A percentile compares a stretch with the other conserved stretches of the same genome.
These are phyloP conservation scores for Annulohypoxylon maeteangense DNA, from an alignment of 495 filamentous ascomycete genomes.

Conservation along the genomic window DNA sequence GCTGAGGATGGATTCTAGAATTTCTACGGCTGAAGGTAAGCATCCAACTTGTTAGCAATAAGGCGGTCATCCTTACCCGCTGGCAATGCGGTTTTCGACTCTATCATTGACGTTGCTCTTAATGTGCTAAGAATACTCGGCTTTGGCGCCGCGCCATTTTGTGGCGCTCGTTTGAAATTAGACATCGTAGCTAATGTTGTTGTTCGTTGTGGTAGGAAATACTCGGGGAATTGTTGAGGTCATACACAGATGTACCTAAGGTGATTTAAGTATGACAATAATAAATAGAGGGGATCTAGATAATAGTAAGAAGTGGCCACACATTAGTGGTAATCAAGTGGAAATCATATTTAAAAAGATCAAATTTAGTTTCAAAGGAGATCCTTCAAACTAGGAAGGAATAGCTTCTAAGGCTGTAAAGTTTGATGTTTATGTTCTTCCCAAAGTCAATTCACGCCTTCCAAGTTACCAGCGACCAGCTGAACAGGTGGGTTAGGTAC, in stretches of 20 bases:
- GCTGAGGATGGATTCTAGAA: constrained; percentile 87
- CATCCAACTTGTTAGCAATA: not conserved
- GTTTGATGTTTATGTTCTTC: not conserved
- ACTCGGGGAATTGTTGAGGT: constrained; percentile 15
- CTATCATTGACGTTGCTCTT: constrained; percentile 78
- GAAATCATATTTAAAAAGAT: not conserved
- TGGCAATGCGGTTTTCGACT: constrained; percentile 78
- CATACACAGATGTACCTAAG: constrained; percentile 14
- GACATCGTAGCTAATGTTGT: constrained; percentile 59
- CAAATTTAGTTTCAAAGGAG: not conserved
- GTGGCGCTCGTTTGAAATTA: constrained; percentile 70
- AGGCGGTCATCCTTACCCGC: constrained; percentile 67
- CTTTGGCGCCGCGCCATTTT: constrained; percentile 55
- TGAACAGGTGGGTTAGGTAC: not conserved
- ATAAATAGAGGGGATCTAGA: not conserved
- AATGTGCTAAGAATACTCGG: constrained; percentile 75
- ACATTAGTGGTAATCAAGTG: not conserved
- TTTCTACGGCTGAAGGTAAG: constrained; percentile 66
- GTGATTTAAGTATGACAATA: not conserved
- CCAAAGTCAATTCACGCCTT: constrained; percentile 5
- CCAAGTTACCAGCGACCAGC: not conserved
- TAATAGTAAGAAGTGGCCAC: not conserved
- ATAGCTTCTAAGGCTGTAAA: not conserved
- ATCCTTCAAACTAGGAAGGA: constrained; percentile 1
- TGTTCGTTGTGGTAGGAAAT: constrained; percentile 4